These are phyloP conservation scores for Pythium dissotocum DNA, from an alignment of 352 stramenopile species.

Conservation along the genomic window DNA sequence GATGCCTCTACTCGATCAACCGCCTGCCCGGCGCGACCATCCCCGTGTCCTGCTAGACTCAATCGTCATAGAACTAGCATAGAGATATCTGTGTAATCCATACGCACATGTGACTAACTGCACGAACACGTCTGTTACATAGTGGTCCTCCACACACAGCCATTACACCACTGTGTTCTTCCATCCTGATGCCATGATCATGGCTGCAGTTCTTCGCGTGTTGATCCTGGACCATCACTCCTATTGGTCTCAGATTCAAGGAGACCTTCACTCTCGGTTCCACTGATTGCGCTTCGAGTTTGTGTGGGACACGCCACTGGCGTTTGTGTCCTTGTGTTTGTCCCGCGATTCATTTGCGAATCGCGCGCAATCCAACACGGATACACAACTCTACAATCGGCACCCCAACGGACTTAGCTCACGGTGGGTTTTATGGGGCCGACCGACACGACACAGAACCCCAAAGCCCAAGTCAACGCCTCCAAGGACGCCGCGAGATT, in stretches of 20 bases:
- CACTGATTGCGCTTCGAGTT: neutral
- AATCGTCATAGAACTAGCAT: neutral
- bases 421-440: constrained; percentile 27
- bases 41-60: constrained; percentile 48
- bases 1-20: constrained; percentile 90
- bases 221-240: neutral
- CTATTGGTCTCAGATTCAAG: neutral
- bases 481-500: neutral
- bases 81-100: too few species aligned
- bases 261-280: constrained; percentile 12
- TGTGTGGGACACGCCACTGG: constrained; percentile 25
- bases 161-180: neutral
- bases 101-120: too few species aligned
- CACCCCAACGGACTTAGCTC: neutral
- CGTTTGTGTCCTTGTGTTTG: neutral
- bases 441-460: constrained; percentile 24
- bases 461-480: neutral
- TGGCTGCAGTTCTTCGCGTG: neutral
- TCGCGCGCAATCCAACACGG: constrained; percentile 7
- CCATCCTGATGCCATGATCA: neutral
- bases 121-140: neutral
- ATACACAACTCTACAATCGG: constrained; percentile 7
- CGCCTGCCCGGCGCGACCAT: constrained; percentile 62
- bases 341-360: constrained; percentile 30
- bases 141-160: neutral